Percentiles rank a stretch among this genome's conserved stretches.
phyloP scores from a whole-genome alignment of 2,329 filamentous ascomycete genomes.

The Fusarium multiceps region DNA sequence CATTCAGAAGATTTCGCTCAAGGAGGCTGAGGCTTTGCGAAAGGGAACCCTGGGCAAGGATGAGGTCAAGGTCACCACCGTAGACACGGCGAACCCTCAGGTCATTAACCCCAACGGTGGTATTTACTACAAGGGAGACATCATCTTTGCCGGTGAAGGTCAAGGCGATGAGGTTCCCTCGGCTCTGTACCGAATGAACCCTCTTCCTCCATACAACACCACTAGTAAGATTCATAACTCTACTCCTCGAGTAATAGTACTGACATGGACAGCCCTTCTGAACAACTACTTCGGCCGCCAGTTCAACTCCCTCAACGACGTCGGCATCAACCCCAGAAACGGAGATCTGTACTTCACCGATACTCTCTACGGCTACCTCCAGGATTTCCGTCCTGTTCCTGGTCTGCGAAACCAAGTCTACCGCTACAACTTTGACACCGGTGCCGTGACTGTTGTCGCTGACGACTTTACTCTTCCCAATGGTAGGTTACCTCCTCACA shows the following conservation, averaged over 20 bases:
- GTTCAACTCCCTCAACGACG: conserved; percentile 71
- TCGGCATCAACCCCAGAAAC: conserved; percentile 63
- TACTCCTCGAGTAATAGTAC: rapidly evolving
- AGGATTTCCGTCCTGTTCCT: conserved; percentile 66
- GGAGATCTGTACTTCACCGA: conserved; percentile 72
- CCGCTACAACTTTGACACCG: conserved; percentile 62
- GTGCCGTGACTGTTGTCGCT: conserved; percentile 65
- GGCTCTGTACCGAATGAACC: conserved; percentile 42
- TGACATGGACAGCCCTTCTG: conserved; percentile 55
- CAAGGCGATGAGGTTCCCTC: conserved; percentile 54
- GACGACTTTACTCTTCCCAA: conserved; percentile 68
- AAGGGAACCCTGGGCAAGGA: conserved; percentile 31
- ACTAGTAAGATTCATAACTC: conserved; percentile 50
- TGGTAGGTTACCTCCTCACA: conserved; percentile 44
- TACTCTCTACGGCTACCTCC: conserved; percentile 68
- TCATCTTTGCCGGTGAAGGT: conserved; percentile 63
- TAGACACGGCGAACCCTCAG: conserved; percentile 54
- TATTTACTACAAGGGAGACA: conserved; percentile 61
- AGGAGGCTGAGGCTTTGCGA: conserved; percentile 52
- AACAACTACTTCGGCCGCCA: conserved; percentile 69
- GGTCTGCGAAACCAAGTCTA: conserved; percentile 69
- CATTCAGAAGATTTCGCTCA: conserved; percentile 62
- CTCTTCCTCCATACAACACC: conserved; percentile 60
- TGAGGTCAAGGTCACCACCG: conserved; percentile 56
- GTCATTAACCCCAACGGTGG: conserved; percentile 64